Evolutionary conservation across 2,329 filamentous ascomycete species (phyloP), one percentile per base, ranked within the genome.

Genomic region (Fusarium newnesense): DNA sequence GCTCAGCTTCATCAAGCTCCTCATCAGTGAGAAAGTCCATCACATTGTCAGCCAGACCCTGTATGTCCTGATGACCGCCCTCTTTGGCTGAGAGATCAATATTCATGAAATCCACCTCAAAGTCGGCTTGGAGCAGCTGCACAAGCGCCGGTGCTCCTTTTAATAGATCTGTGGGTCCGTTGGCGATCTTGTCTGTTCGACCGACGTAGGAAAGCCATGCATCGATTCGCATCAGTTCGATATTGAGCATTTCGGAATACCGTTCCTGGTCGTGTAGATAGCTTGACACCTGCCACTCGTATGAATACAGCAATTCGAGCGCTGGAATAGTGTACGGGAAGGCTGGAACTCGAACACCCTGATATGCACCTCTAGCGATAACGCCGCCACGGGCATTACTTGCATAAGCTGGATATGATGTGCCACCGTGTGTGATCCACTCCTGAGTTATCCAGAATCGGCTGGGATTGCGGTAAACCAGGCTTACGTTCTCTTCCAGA

Each of bases 41-140:
- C 32, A 28, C 49, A 3, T 53, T 53, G 2, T 53, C 49, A 1
- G 49, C 30, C 0, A 53, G 0, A 0, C 49, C 49, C 9, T 28
- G 49, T 16, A 53, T 53, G 1, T 53, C 49, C 3, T 53, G 24
- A 37, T 53, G 13, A 21, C 49, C 49, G 4, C 49, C 49, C 9
- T 53, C 49, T 3, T 53, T 53, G 7, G 32, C 49, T 2, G 49
- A 53, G 0, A 53, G 13, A 4, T 37, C 49, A 21, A 53, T 53
- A 18, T 53, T 53, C 49, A 53, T 53, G 13, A 53, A 53, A 15
- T 53, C 24, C 4, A 37, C 49, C 3, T 53, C 32, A 16, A 53
- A 53, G 9, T 37, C 32, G 2, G 49, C 49, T 1, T 37, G 49
- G 0, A 53, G 1, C 2, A 53, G 13, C 6, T 37, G 49, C 13